Conservation (phyloP, 106 monocot genomes). For the Gastrodia elata region DNA sequence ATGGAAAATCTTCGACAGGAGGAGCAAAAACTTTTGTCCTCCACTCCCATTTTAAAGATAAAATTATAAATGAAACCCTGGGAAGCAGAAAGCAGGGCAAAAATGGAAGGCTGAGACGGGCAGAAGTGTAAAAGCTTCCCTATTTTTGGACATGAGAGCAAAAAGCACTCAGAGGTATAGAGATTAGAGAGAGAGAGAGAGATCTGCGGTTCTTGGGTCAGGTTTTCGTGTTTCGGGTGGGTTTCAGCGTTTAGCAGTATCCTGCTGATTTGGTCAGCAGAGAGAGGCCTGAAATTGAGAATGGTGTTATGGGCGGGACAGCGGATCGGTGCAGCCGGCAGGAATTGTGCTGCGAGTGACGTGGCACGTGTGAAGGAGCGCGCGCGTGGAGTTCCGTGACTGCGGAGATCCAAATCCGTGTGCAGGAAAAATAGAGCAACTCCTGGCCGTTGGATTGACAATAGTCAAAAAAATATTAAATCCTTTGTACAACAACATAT, state of each 20-base stretch:
- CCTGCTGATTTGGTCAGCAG: no score
- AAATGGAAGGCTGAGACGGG: background rate
- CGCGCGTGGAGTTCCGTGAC: background rate
- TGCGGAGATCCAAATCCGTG: no score
- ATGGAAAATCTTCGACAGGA: background rate
- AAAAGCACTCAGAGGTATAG: background rate
- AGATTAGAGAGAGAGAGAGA: background rate
- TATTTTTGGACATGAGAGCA: constrained; percentile 1
- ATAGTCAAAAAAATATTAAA: no score
- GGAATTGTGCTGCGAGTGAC: background rate
- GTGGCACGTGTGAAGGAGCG: background rate
- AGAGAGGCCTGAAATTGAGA: background rate
- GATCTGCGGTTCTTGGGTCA: no score
- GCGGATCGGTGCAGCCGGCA: background rate
- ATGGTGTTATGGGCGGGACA: background rate
- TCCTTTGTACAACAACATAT: no score
- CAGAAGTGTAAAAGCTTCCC: constrained; percentile 1
- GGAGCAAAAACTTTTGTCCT: background rate
- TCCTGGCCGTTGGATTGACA: no score
- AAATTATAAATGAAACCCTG: background rate
- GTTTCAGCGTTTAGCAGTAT: no score
- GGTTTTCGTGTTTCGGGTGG: no score
- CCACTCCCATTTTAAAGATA: background rate
- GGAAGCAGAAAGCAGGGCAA: background rate
- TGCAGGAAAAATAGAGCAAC: no score